Percentiles rank a stretch among this genome's conserved stretches.
phyloP scores from a whole-genome alignment of 2,329 filamentous ascomycete species.

The Sporothrix dimorphospora region DNA sequence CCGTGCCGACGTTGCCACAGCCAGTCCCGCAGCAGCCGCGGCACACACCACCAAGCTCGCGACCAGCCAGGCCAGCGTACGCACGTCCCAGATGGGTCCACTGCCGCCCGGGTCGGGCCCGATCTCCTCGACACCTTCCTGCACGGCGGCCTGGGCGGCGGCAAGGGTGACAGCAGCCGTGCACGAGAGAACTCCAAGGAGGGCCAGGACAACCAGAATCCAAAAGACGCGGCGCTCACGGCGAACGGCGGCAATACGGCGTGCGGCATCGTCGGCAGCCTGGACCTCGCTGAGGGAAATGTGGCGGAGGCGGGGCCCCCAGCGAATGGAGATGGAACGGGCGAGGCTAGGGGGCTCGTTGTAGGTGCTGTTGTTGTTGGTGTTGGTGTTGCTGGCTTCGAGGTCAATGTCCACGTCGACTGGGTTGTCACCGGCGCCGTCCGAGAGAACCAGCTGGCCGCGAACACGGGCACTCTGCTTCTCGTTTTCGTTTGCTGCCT shows the following conservation, averaged over 20 bases:
- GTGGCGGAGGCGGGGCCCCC: conserved; percentile 29
- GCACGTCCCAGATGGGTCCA: conserved; percentile 23
- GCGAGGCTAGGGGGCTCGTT: conserved; percentile 19
- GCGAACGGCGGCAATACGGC: conserved; percentile 7
- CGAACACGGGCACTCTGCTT: neutral
- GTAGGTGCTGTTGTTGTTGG: neutral
- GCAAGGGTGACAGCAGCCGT: conserved; percentile 29
- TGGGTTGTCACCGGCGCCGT: neutral
- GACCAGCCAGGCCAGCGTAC: conserved; percentile 28
- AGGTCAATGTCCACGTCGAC: neutral
- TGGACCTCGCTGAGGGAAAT: conserved; percentile 22
- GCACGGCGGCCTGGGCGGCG: conserved; percentile 24
- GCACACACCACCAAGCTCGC: conserved; percentile 26
- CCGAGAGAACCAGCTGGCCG: too few relatives aligned
- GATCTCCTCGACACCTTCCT: conserved; percentile 16
- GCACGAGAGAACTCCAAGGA: conserved; percentile 26
- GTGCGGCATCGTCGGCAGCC: conserved; percentile 29
- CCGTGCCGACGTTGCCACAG: conserved; percentile 6
- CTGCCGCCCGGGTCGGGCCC: neutral
- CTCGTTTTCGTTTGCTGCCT: neutral
- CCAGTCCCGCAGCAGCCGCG: conserved; percentile 10
- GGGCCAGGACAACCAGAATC: conserved; percentile 18
- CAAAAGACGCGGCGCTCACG: conserved; percentile 29
- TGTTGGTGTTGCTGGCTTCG: neutral
- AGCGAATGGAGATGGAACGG: conserved; percentile 29